Base-by-base conservation (phyloP, 176 grass and related monocot genomes). In the Chrysopogon serrulatus region DNA sequence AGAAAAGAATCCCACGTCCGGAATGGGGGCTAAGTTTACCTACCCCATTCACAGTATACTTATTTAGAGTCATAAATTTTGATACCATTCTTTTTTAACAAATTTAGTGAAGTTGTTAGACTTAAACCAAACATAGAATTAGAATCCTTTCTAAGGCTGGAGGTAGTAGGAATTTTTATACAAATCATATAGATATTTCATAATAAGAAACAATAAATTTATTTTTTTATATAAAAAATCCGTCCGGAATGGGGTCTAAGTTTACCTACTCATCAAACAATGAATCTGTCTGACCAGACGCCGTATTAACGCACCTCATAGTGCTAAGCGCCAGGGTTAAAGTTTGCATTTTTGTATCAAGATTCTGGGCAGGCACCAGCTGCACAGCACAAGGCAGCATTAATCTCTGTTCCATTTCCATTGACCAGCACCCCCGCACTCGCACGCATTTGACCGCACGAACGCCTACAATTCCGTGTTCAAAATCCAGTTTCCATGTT, bases 361-460 rank as follows among this genome's bases (percentile, higher is more conserved):
- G 49, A 14, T 49, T 63, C 23, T 19, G 26, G 63, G 45, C 51
- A 71, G 40, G 11, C 57, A 27, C 24, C 57, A 61, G n/a, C 40
- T 81, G 64, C 34, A 21, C 45, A 57, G 31, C 82, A 24, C 65
- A 48, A 14, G 65, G 65, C 26, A 31, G 8, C 88, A 78, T 71
- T 73, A 86, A 86, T 36, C 64, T 77, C 42, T 28, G 71, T 41
- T 40, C 48, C 32, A 28, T 85, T 54, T 28, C 11, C 24, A 6
- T 27, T 90, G 79, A 90, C 83, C 83, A 73, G 6, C 72, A 31
- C 9, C 51, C 74, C 2, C 76, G 82, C 82, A 85, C 67, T 33
- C 76, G 73, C 66, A 51, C 26, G 71, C 41, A 64, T 64, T 76
- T 67, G 78, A 68, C 63, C 31, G 62, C 77, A 53, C 78, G 36